These are phyloP conservation scores for Chenopodium berlandieri DNA, from an alignment of 148 eudicot genomes.

Conservation along the genomic window DNA sequence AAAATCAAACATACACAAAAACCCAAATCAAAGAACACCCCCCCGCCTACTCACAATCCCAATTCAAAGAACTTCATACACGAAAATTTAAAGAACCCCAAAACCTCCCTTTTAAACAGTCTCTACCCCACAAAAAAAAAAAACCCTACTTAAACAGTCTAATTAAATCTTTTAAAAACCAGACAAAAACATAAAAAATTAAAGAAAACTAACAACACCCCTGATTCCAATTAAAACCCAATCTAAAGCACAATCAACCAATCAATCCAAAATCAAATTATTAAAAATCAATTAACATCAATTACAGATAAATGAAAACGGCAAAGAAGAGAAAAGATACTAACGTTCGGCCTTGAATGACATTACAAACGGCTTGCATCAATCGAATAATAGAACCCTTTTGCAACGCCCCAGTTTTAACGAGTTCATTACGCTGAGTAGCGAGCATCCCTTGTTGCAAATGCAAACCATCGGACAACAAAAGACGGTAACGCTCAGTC, in stretches of 20 bases:
- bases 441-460: slow-evolving; percentile 79
- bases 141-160: too few relatives aligned
- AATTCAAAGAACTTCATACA: neutral
- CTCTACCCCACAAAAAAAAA: neutral
- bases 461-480: slow-evolving; percentile 63
- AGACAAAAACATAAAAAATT: too few relatives aligned
- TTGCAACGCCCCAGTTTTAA: slow-evolving; percentile 38
- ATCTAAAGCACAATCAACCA: too few relatives aligned
- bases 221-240: too few relatives aligned
- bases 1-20: neutral
- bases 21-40: neutral
- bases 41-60: too few relatives aligned
- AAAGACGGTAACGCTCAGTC: slow-evolving; percentile 51
- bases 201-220: too few relatives aligned
- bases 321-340: neutral
- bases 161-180: too few relatives aligned
- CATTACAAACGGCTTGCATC: slow-evolving; percentile 42
- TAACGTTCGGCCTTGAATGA: slow-evolving; percentile 48
- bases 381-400: slow-evolving; percentile 64
- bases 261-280: neutral
- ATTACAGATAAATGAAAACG: neutral
- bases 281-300: neutral
- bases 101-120: neutral
- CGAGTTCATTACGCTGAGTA: slow-evolving; percentile 60
- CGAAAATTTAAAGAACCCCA: neutral